Percentiles rank a stretch among this genome's conserved stretches.
Evolutionary conservation across 306 rosid genomes (phyloP).

Genomic region (Cicer yamashitae): DNA sequence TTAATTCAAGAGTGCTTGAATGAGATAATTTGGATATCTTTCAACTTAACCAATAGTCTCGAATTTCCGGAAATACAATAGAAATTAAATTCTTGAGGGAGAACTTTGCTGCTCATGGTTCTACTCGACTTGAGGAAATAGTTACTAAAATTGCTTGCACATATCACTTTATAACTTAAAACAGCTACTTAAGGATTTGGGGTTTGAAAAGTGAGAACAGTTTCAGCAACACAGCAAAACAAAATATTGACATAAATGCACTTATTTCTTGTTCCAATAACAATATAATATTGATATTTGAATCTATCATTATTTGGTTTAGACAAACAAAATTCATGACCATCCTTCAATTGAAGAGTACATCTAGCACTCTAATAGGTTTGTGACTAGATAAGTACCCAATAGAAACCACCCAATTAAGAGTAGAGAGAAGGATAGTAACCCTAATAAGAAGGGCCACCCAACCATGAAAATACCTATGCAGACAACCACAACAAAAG

Average conservation of each 20-base stretch:
- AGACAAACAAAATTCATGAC: slow-evolving; percentile 16
- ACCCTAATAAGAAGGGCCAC: slow-evolving; percentile 78
- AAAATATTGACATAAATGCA: background rate
- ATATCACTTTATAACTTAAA: too few relatives aligned
- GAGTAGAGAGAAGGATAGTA: slow-evolving; percentile 66
- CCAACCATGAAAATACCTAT: slow-evolving; percentile 76
- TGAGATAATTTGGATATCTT: too few relatives aligned
- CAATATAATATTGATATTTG: slow-evolving; percentile 6
- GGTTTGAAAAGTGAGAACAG: too few relatives aligned
- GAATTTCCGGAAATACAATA: too few relatives aligned
- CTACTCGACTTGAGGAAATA: too few relatives aligned
- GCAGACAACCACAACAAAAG: slow-evolving; percentile 71
- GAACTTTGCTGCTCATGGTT: too few relatives aligned
- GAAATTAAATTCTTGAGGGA: too few relatives aligned
- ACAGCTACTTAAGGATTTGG: too few relatives aligned
- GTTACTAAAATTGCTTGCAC: too few relatives aligned
- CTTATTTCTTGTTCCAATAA: slow-evolving; percentile 21
- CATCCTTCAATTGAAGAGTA: slow-evolving; percentile 37
- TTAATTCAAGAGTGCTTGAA: too few relatives aligned
- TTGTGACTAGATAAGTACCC: slow-evolving; percentile 65
- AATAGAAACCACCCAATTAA: slow-evolving; percentile 77
- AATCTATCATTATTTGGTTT: slow-evolving; percentile 2
- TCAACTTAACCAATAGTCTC: too few relatives aligned
- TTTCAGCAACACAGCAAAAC: background rate
- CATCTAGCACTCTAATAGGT: slow-evolving; percentile 68